Base-by-base conservation (phyloP, 805 yeast species). In the Barnettozyma populi region DNA sequence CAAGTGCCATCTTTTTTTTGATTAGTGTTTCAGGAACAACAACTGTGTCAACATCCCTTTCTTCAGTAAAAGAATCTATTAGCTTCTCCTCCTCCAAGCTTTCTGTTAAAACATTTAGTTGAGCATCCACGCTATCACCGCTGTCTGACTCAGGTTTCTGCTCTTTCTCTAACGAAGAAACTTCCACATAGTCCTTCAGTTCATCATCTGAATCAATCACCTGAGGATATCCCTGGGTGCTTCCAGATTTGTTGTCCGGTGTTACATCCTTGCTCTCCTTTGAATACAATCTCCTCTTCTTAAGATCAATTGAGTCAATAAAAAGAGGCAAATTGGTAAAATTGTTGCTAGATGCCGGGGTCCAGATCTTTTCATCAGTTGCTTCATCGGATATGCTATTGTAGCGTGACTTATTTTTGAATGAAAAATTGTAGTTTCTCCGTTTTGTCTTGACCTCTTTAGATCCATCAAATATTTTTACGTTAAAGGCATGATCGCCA, bases 401-500 rank as follows among this genome's bases (percentile, higher is more conserved):
- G 21, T 24, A 10, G 7, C 21, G 16, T 13, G 40, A 21, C 14
- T 37, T 27, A 13, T 29, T 41, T 5, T 27, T 13, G 21, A 36
- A 25, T 14, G 41, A 24, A 38, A 42, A 47, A 14, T 29, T 23
- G 45, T 47, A 20, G 38, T 47, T 50, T 47, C 55, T 55, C 47
- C 47, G 60, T 38, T 53, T 52, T 14, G 45, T 23, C 31, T 51
- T 60, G 13, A 62, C 29, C 34, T 56, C 59, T 32, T 48, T 55
- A 18, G 59, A 53, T 2, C 60, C 51, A 45, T 69, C 72, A 54
- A 65, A 66, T 19, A 69, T 35, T 52, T 73, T 77, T 25, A 79
- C 66, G 7, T 66, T 65, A 53, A 80, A 80, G 0, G 75, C 80
- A 56, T 67, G 69, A 42, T 73, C 71, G 4, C 76, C 79, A 19